Evolutionary conservation across 495 filamentous ascomycete genomes (phyloP).

Genomic region (Hyaloscypha bicolor): DNA sequence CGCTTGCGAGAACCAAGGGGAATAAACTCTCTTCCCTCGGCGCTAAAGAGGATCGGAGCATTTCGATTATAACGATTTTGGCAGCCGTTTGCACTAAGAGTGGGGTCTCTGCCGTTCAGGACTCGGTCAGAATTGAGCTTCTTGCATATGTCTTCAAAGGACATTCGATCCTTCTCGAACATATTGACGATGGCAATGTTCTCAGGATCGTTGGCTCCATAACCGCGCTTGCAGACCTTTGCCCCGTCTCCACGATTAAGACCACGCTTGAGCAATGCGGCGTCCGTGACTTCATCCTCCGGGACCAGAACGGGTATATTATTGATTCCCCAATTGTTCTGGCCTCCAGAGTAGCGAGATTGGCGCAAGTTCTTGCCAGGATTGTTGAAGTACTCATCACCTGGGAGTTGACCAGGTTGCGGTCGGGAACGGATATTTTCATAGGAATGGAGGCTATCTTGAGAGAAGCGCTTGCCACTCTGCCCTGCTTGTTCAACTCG

Average conservation of each 20-base stretch:
- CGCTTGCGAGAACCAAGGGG: constrained; percentile 16
- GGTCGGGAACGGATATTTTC: background rate
- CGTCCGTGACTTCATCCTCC: constrained; percentile 22
- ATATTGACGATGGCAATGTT: constrained; percentile 32
- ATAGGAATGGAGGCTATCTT: background rate
- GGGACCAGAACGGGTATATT: constrained; percentile 1
- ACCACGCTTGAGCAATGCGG: constrained; percentile 25
- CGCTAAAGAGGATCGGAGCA: constrained; percentile 26
- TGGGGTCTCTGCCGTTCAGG: constrained; percentile 15
- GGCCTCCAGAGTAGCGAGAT: constrained; percentile 15
- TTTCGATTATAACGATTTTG: constrained; percentile 30
- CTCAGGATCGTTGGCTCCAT: constrained; percentile 33
- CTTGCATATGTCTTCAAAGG: constrained; percentile 20
- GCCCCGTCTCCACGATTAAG: constrained; percentile 1
- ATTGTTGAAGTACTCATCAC: constrained; percentile 7
- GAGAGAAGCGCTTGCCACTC: background rate
- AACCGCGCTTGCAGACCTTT: constrained; percentile 21
- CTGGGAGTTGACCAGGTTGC: background rate
- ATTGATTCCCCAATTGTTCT: constrained; percentile 13
- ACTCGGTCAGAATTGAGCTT: constrained; percentile 25
- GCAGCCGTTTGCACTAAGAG: constrained; percentile 12
- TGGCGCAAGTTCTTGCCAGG: background rate
- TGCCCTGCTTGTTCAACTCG: background rate
- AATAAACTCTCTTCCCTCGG: constrained; percentile 24
- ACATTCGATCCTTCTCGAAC: constrained; percentile 14